Percentiles rank a stretch among this genome's conserved stretches.
Evolutionary conservation across 2,329 filamentous ascomycete species (phyloP).

Genomic region (Sporothrix dimorphospora): DNA sequence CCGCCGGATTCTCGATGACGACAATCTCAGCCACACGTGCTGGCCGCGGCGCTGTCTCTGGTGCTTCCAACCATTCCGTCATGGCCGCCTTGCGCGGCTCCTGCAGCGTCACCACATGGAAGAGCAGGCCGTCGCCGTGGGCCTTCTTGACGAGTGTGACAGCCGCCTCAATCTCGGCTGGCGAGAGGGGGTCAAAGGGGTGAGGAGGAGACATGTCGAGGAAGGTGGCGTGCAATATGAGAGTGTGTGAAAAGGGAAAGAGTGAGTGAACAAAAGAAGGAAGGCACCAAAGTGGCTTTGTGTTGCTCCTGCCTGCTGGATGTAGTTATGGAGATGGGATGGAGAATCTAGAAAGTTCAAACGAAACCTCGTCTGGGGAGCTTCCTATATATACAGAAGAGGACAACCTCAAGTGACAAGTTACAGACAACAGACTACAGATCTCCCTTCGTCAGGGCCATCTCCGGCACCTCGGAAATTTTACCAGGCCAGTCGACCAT

Average conservation of each 20-base stretch:
- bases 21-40: constrained; percentile 79
- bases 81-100: constrained; percentile 87
- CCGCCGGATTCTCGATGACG: constrained; percentile 71
- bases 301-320: neutral
- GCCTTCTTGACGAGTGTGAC: constrained; percentile 70
- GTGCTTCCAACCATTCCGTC: constrained; percentile 74
- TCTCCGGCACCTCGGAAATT: neutral
- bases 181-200: constrained; percentile 77
- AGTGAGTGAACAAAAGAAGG: neutral
- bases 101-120: constrained; percentile 83
- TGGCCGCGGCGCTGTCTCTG: constrained; percentile 64
- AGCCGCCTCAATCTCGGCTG: constrained; percentile 71
- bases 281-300: neutral
- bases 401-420: neutral
- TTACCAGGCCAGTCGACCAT: neutral
- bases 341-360: neutral
- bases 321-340: neutral
- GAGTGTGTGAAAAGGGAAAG: neutral
- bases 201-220: constrained; percentile 48
- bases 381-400: neutral
- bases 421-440: neutral
- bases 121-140: constrained; percentile 71
- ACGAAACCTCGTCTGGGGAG: neutral
- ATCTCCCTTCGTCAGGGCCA: neutral
- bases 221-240: neutral